Percentiles rank a stretch among this genome's conserved stretches.
Conservation (phyloP, 2,329 filamentous ascomycete genomes). For the Fusarium sp. region DNA sequence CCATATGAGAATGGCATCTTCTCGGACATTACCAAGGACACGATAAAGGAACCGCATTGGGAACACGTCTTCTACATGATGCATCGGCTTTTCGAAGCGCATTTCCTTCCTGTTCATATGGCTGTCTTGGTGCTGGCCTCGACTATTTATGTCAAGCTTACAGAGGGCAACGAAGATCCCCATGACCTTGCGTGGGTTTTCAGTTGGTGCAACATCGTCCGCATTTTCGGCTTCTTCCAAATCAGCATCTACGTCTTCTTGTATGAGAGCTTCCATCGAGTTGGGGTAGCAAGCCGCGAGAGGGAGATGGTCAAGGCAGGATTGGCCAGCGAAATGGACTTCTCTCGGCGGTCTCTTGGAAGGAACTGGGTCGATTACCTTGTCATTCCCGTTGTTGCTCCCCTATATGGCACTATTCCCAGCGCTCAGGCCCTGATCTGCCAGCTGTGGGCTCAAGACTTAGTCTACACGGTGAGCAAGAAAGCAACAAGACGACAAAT, state of each 20-base stretch:
- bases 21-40: slow-evolving; percentile 64
- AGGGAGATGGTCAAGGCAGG: slow-evolving; percentile 75
- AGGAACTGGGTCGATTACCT: slow-evolving; percentile 71
- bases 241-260: slow-evolving; percentile 72
- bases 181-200: slow-evolving; percentile 69
- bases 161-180: slow-evolving; percentile 61
- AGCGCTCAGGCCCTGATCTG: slow-evolving; percentile 74
- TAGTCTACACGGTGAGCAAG: slow-evolving; percentile 78
- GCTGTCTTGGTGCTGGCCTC: slow-evolving; percentile 72
- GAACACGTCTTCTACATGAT: slow-evolving; percentile 67
- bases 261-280: slow-evolving; percentile 74
- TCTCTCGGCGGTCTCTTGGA: slow-evolving; percentile 67
- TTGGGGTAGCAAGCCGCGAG: slow-evolving; percentile 69
- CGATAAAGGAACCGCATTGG: slow-evolving; percentile 63
- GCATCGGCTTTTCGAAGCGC: slow-evolving; percentile 78
- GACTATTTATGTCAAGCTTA: slow-evolving; percentile 67
- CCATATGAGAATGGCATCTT: slow-evolving; percentile 62
- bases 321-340: slow-evolving; percentile 72
- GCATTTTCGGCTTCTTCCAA: slow-evolving; percentile 70
- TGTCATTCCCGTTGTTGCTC: slow-evolving; percentile 74
- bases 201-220: slow-evolving; percentile 66
- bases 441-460: slow-evolving; percentile 75
- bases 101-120: slow-evolving; percentile 77
- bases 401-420: slow-evolving; percentile 74
- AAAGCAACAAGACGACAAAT: slow-evolving; percentile 68